Percentiles rank a stretch among this genome's conserved stretches.
These are phyloP conservation scores for Solanum aculeatissimum DNA, from an alignment of 305 asterid species.

Conservation along the genomic window DNA sequence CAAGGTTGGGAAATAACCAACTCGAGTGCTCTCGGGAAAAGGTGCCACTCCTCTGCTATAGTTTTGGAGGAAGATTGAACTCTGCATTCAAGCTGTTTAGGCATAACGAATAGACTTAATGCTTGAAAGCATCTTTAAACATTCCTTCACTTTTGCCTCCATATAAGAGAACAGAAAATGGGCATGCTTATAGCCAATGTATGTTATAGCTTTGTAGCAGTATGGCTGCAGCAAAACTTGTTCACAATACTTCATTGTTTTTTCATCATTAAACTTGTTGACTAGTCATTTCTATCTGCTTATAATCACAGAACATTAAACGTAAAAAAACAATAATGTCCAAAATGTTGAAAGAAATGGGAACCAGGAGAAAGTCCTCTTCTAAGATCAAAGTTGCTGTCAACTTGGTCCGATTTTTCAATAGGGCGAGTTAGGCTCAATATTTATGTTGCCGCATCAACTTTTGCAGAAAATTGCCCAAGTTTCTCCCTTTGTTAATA, in stretches of 20 bases:
- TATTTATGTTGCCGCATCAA: too few species aligned
- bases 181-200: not conserved
- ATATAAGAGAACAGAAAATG: not conserved
- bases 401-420: too few species aligned
- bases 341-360: conserved; percentile 30
- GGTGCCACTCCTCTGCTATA: conserved; percentile 51
- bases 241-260: not conserved
- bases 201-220: not conserved
- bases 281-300: not conserved
- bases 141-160: not conserved
- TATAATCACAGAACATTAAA: not conserved
- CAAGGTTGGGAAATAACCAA: conserved; percentile 48
- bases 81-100: not conserved
- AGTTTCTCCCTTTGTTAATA: too few species aligned
- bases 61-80: conserved; percentile 23
- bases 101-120: not conserved
- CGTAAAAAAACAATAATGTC: conserved; percentile 31
- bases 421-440: too few species aligned
- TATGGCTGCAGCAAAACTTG: not conserved
- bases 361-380: too few species aligned
- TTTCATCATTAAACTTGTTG: conserved; percentile 16
- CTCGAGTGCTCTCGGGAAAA: conserved; percentile 32
- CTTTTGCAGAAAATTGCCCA: too few species aligned
- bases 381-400: too few species aligned
- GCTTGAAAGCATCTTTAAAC: not conserved